Evolutionary conservation across 2,329 filamentous ascomycete species (phyloP).

Genomic region (Diplodia intermedia): DNA sequence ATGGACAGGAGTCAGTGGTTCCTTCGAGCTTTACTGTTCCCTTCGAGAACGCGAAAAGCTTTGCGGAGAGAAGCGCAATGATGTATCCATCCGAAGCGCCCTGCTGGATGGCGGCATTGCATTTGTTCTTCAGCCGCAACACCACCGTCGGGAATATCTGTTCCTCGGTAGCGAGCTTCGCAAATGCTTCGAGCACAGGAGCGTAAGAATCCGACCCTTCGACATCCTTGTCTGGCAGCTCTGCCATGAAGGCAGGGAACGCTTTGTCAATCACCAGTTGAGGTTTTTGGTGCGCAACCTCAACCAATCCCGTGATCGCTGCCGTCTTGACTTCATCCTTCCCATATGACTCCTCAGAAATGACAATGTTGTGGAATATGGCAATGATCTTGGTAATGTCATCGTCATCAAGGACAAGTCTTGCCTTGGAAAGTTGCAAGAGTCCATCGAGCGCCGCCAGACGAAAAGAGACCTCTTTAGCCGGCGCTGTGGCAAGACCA

Average conservation of each 20-base stretch:
- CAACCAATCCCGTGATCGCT: constrained; percentile 64
- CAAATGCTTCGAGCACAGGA: constrained; percentile 67
- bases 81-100: constrained; percentile 61
- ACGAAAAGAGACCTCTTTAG: constrained; percentile 59
- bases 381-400: constrained; percentile 61
- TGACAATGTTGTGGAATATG: constrained; percentile 66
- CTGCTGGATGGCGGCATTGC: constrained; percentile 63
- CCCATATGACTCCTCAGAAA: constrained; percentile 64
- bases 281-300: constrained; percentile 68
- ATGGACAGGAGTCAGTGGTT: constrained; percentile 47
- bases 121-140: constrained; percentile 67
- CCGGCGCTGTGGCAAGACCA: constrained; percentile 53
- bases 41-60: constrained; percentile 66
- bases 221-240: constrained; percentile 64
- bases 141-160: constrained; percentile 70
- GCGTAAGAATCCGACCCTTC: constrained; percentile 57
- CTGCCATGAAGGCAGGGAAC: constrained; percentile 70
- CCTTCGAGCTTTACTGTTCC: constrained; percentile 60
- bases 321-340: constrained; percentile 65
- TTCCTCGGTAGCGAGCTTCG: constrained; percentile 67
- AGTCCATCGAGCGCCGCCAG: constrained; percentile 55
- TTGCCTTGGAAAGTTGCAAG: constrained; percentile 51
- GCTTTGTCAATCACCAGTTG: constrained; percentile 68
- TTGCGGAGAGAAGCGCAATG: constrained; percentile 65
- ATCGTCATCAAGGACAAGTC: constrained; percentile 51